Evolutionary conservation across 139 green algal genomes (phyloP), one percentile per base, ranked within the genome.

Genomic region (Raphidocelis subcapitata): DNA sequence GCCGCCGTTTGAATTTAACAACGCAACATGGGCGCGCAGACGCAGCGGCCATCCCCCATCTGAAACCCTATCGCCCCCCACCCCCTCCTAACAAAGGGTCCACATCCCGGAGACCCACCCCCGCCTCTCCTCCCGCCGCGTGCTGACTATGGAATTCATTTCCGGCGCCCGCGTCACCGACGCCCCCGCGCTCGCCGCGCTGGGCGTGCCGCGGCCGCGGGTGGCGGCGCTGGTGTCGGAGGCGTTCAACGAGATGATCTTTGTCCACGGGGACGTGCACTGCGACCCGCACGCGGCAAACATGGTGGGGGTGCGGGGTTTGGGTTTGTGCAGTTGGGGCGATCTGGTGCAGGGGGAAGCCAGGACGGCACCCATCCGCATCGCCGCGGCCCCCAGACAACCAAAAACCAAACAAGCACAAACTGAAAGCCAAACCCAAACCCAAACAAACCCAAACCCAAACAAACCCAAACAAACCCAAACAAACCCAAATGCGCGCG

Each of bases 81-180:
- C 49, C 16, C 64, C 21, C 23, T 51, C 5, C 1, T 16, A 10
- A 5, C 28, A 29, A 54, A 87, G 82, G 35, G 89, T 94, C 52
- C 70, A 85, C 36, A 79, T 95, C 1, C 90, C 92, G 0, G 52
- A 77, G 8, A 79, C 95, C 1, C 56, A 84, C 61, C 76, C 67
- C 20, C 29, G 72, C 12, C 68, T 86, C 47, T 81, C 60, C n/a
- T 81, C 73, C 59, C 37, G 63, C 2, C 77, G 89, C 1, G 89
- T 97, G 52, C 80, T 97, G 32, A 94, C 90, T 3, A 97, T 97
- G 92, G 92, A 97, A 81, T 96, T 91, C 69, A 87, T 94, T 5
- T 84, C 93, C 1, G 91, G 91, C 16, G 77, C 85, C 36, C 54
- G 69, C 16, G 56, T 88, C 23, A 73, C 66, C 0, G 76, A 89